Conservation (phyloP, 2,329 filamentous ascomycete species). For the Rutstroemia sp. region DNA sequence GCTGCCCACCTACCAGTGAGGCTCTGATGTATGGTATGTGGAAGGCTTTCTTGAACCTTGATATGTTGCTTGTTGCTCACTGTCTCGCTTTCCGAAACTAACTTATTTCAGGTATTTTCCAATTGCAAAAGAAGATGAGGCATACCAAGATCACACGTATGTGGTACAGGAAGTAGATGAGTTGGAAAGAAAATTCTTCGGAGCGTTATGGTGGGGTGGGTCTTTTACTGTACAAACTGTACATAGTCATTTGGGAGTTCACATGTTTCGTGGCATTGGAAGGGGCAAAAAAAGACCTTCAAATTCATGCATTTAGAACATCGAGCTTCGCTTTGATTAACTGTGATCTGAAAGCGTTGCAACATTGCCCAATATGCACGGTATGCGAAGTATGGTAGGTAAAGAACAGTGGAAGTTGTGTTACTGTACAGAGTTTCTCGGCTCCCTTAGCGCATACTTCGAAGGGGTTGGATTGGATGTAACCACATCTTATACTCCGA, state of each 20-base stretch:
- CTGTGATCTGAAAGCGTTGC: no score
- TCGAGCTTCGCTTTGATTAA: no score
- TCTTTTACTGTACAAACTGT: neutral
- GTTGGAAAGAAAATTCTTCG: neutral
- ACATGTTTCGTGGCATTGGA: neutral
- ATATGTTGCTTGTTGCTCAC: constrained; percentile 43
- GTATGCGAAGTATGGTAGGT: no score
- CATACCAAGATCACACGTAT: constrained; percentile 14
- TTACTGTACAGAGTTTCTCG: no score
- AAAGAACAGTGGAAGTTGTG: no score
- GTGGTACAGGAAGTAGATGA: constrained; percentile 15
- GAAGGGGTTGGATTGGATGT: no score
- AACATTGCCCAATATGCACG: no score
- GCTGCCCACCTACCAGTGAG: constrained; percentile 57
- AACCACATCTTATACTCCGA: no score
- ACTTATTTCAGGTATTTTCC: neutral
- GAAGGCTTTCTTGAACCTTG: no score
- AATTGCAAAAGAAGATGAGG: constrained; percentile 15
- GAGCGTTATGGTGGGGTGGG: neutral
- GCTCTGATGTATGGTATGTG: constrained; percentile 48
- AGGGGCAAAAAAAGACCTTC: neutral
- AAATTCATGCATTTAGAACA: neutral
- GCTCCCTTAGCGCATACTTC: no score
- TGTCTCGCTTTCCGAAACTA: neutral
- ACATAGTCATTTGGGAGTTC: neutral